A percentile compares a stretch with the other conserved stretches of the same genome.
Conservation (phyloP, 2,329 filamentous ascomycete genomes). For the Zymoseptoria pseudotritici region DNA sequence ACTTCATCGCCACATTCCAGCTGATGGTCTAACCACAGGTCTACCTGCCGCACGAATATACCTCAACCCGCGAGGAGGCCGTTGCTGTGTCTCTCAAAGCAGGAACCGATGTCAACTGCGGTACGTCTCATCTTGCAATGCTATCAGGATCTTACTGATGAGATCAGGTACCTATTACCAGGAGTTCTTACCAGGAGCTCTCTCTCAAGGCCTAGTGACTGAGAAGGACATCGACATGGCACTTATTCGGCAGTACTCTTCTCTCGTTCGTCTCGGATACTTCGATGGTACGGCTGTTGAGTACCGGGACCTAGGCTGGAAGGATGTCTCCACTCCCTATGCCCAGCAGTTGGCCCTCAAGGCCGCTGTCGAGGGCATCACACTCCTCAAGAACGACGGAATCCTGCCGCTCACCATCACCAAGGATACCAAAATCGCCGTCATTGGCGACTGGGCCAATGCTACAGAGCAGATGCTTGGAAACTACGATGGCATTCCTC, state of each 20-base stretch:
- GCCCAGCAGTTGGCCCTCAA: conserved; percentile 50
- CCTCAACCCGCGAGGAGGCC: conserved; percentile 38
- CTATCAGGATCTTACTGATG: background rate
- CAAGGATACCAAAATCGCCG: conserved; percentile 39
- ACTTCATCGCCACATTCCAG: background rate
- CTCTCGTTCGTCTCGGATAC: conserved; percentile 50
- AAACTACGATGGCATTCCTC: conserved; percentile 51
- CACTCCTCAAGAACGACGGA: conserved; percentile 48
- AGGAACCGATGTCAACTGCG: conserved; percentile 49
- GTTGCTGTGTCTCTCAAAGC: conserved; percentile 44
- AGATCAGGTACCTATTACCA: conserved; percentile 38
- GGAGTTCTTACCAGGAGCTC: conserved; percentile 38
- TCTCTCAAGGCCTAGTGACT: conserved; percentile 37
- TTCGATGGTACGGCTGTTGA: conserved; percentile 45
- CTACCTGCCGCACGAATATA: conserved; percentile 43
- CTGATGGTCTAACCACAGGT: conserved; percentile 37
- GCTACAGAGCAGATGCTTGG: conserved; percentile 52
- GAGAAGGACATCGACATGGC: conserved; percentile 43
- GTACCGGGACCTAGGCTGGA: conserved; percentile 48
- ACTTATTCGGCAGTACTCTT: conserved; percentile 47
- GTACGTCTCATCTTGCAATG: background rate
- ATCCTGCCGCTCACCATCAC: conserved; percentile 37
- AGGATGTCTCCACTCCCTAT: conserved; percentile 49
- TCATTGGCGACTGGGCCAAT: conserved; percentile 54
- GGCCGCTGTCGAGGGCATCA: conserved; percentile 42